These are phyloP conservation scores for Sequoiadendron giganteum DNA, from an alignment of 75 land plant species.

Conservation along the genomic window DNA sequence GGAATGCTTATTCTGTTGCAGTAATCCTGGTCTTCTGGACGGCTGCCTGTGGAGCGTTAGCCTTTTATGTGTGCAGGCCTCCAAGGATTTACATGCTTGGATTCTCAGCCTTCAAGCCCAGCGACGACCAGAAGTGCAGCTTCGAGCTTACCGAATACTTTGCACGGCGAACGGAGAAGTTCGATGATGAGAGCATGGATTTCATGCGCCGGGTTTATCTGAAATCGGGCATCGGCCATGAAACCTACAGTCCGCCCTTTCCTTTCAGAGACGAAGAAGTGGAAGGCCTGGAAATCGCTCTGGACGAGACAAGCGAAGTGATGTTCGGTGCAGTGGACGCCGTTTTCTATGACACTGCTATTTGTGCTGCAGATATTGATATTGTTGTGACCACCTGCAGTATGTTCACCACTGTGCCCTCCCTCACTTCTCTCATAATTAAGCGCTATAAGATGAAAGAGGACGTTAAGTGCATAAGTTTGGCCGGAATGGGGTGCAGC, in stretches of 20 bases:
- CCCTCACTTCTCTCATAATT: conserved; percentile 10
- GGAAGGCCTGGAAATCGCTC: conserved; percentile 17
- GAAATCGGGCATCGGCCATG: conserved; percentile 52
- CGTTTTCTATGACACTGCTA: conserved; percentile 21
- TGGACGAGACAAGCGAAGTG: conserved; percentile 34
- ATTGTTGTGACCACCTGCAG: conserved; percentile 8
- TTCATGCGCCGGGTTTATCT: conserved; percentile 36
- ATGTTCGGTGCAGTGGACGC: conserved; percentile 37
- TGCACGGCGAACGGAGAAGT: conserved; percentile 12
- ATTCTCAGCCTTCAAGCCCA: conserved; percentile 41
- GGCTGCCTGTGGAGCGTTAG: background rate
- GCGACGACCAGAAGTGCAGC: conserved; percentile 18
- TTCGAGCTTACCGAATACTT: conserved; percentile 34
- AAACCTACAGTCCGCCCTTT: conserved; percentile 49
- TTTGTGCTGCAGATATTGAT: background rate
- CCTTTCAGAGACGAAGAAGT: conserved; percentile 31
- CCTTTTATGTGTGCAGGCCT: conserved; percentile 9
- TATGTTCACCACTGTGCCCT: conserved; percentile 11
- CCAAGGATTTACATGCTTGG: conserved; percentile 31
- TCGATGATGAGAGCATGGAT: conserved; percentile 7
- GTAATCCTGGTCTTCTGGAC: background rate
- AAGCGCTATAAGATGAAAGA: conserved; percentile 25
- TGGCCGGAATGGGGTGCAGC: conserved; percentile 38
- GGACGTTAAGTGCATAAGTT: conserved; percentile 11
- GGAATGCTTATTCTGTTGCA: background rate